These are phyloP conservation scores for Penicillium cinerascens DNA, from an alignment of 495 filamentous ascomycete species.

Conservation along the genomic window DNA sequence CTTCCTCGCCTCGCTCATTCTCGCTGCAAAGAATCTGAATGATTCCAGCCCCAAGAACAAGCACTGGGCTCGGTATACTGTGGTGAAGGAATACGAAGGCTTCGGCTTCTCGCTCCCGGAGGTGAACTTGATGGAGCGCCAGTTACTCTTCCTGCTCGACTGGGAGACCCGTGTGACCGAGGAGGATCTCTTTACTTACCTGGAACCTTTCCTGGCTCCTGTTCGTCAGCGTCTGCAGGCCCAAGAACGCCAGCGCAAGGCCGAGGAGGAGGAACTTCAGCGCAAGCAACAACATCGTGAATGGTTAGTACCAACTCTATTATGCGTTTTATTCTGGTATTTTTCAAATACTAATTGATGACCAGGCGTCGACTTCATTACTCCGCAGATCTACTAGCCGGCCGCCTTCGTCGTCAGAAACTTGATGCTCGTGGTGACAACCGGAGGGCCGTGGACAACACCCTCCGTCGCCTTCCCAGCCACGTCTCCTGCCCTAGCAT, in stretches of 20 bases:
- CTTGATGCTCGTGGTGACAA: slow-evolving; percentile 29
- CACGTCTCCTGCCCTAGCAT: slow-evolving; percentile 37
- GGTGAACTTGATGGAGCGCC: slow-evolving; percentile 98
- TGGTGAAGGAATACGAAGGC: slow-evolving; percentile 66
- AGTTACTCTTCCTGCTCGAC: slow-evolving; percentile 87
- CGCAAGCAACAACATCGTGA: slow-evolving; percentile 41
- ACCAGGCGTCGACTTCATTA: slow-evolving; percentile 37
- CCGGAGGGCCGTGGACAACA: slow-evolving; percentile 16
- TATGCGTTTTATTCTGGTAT: neutral
- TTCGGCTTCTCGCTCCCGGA: slow-evolving; percentile 93
- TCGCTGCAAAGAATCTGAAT: slow-evolving; percentile 76
- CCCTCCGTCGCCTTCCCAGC: slow-evolving; percentile 25
- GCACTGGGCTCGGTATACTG: slow-evolving; percentile 94
- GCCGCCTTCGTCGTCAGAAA: slow-evolving; percentile 43
- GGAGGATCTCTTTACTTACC: slow-evolving; percentile 79
- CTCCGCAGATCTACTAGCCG: slow-evolving; percentile 40
- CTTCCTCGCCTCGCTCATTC: slow-evolving; percentile 75
- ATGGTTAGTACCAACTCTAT: slow-evolving; percentile 20
- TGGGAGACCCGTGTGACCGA: slow-evolving; percentile 85
- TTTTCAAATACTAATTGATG: neutral
- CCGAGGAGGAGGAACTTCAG: slow-evolving; percentile 32
- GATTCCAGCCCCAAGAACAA: slow-evolving; percentile 99
- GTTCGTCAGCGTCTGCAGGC: slow-evolving; percentile 55
- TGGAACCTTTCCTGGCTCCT: slow-evolving; percentile 84
- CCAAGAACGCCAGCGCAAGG: slow-evolving; percentile 25